These are phyloP conservation scores for Arabidopsis hybrid DNA, from an alignment of 441 rosid genomes.

Conservation along the genomic window DNA sequence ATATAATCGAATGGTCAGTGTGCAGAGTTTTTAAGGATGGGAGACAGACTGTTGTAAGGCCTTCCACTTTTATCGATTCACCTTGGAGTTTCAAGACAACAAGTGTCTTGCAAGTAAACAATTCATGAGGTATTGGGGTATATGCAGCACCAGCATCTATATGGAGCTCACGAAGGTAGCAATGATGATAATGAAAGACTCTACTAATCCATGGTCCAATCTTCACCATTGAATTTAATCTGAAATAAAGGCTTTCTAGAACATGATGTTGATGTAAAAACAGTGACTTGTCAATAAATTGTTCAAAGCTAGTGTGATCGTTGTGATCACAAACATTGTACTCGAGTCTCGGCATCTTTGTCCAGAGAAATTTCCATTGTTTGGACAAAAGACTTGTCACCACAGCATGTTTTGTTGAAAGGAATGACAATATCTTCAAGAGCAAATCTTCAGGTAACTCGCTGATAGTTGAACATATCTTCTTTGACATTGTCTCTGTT, in stretches of 20 bases:
- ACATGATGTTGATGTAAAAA: background rate
- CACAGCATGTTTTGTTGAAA: background rate
- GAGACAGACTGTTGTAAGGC: background rate
- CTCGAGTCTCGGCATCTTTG: background rate
- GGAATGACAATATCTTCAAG: conserved; percentile 17
- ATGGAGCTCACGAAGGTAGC: conserved; percentile 13
- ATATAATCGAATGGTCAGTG: background rate
- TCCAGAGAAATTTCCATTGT: conserved; percentile 16
- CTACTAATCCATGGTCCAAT: background rate
- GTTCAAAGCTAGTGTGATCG: background rate
- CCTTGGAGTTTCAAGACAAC: conserved; percentile 24
- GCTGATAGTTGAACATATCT: background rate
- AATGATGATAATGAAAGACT: background rate
- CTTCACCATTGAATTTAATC: background rate
- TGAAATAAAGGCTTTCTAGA: background rate
- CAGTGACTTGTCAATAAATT: background rate
- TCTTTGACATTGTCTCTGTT: background rate
- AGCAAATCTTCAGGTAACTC: conserved; percentile 6
- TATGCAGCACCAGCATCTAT: background rate
- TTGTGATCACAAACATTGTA: background rate
- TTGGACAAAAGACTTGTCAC: conserved; percentile 1
- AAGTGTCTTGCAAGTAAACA: conserved; percentile 11
- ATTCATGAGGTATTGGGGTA: background rate
- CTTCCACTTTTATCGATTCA: background rate
- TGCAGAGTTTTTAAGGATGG: conserved; percentile 8